Percentiles rank a stretch among this genome's conserved stretches.
Conservation (phyloP, 345 rosid species). For the Aquilaria sinensis region DNA sequence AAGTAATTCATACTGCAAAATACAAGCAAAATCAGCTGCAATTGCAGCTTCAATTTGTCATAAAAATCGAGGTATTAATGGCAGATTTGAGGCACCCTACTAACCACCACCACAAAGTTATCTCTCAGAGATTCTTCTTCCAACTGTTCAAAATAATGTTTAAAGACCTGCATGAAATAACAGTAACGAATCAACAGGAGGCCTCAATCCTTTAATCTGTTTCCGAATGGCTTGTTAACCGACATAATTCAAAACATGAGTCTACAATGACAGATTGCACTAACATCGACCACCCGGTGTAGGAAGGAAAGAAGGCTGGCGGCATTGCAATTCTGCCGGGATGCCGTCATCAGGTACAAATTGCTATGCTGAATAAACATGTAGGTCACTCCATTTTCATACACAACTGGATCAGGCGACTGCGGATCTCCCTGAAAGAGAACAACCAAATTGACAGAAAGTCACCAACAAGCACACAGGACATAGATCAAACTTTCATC, state of each 20-base stretch:
- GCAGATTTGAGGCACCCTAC: constrained; percentile 13
- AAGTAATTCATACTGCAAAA: constrained; percentile 84
- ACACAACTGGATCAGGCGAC: constrained; percentile 96
- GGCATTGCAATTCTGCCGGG: constrained; percentile 96
- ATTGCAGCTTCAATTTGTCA: neutral
- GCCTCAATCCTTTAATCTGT: neutral
- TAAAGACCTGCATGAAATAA: constrained; percentile 56
- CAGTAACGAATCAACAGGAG: neutral
- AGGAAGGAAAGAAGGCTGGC: constrained; percentile 87
- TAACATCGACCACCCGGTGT: constrained; percentile 91
- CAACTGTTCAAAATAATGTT: constrained; percentile 95
- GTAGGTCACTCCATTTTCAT: constrained; percentile 88
- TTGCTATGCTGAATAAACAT: constrained; percentile 94
- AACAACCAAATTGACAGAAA: constrained; percentile 7
- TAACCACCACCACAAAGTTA: constrained; percentile 97
- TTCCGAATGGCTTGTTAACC: neutral
- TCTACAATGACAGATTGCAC: constrained; percentile 15
- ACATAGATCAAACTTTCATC: constrained; percentile 2
- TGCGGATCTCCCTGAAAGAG: constrained; percentile 83
- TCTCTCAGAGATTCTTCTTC: constrained; percentile 97
- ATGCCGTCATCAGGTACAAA: constrained; percentile 81
- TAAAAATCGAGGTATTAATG: no score
- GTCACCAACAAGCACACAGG: neutral
- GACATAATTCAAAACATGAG: neutral
- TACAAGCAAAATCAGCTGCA: constrained; percentile 13